A percentile compares a stretch with the other conserved stretches of the same genome.
Conservation (phyloP, 2,329 filamentous ascomycete genomes). For the Aspergillus proliferans region DNA sequence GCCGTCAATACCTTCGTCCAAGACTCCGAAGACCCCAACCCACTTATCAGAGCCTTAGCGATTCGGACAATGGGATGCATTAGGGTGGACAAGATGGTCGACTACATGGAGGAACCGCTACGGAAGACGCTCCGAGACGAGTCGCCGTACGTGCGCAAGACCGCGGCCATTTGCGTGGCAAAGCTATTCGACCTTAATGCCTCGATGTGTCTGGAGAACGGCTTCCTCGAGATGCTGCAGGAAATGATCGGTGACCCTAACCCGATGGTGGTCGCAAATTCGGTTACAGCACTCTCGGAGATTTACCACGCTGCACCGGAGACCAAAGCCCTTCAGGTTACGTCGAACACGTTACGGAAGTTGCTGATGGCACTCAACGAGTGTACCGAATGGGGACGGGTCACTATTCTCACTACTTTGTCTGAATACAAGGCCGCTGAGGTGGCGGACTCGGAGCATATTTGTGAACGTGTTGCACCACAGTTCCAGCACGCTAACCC, state of each 20-base stretch:
- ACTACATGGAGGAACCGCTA: slow-evolving; percentile 98
- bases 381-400: slow-evolving; percentile 96
- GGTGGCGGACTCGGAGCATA: slow-evolving; percentile 93
- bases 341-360: slow-evolving; percentile 80
- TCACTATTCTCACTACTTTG: slow-evolving; percentile 84
- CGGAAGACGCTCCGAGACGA: slow-evolving; percentile 95
- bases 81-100: slow-evolving; percentile 97
- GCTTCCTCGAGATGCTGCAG: slow-evolving; percentile 87
- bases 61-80: slow-evolving; percentile 99
- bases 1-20: slow-evolving; percentile 99
- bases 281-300: slow-evolving; percentile 85
- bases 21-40: slow-evolving; percentile 97
- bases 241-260: slow-evolving; percentile 97
- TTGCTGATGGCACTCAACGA: slow-evolving; percentile 94
- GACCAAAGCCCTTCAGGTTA: slow-evolving; percentile 78
- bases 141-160: slow-evolving; percentile 97
- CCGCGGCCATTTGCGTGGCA: slow-evolving; percentile 92
- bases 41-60: slow-evolving; percentile 85
- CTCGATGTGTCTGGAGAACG: slow-evolving; percentile 88
- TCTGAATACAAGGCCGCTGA: slow-evolving; percentile 84
- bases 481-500: slow-evolving; percentile 99
- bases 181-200: slow-evolving; percentile 97
- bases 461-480: slow-evolving; percentile 90
- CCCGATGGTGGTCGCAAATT: slow-evolving; percentile 98
- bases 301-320: slow-evolving; percentile 88